Conservation (phyloP, 345 rosid genomes). For the Eucalyptus albens region DNA sequence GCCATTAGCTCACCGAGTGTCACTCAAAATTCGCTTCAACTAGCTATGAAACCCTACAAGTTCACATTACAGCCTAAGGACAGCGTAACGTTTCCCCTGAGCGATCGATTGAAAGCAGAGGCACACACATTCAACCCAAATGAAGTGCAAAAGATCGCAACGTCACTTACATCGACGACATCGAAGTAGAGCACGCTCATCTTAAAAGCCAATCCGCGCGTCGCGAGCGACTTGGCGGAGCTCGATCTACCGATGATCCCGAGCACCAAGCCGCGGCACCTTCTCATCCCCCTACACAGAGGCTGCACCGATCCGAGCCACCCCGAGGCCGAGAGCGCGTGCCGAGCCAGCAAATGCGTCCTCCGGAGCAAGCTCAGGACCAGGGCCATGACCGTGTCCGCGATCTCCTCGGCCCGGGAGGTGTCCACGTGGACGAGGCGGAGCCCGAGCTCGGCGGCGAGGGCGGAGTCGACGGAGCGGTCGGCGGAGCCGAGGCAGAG, state of each 20-base stretch:
- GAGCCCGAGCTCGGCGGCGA: conserved; percentile 88
- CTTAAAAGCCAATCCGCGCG: conserved; percentile 90
- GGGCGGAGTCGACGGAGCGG: conserved; percentile 83
- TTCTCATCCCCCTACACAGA: conserved; percentile 88
- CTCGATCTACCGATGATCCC: conserved; percentile 94
- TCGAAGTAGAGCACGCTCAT: conserved; percentile 96
- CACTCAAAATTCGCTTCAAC: neutral
- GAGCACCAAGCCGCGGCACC: conserved; percentile 91
- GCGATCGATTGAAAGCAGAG: neutral
- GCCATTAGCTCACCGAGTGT: neutral
- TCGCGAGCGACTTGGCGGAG: conserved; percentile 69
- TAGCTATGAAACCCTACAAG: neutral
- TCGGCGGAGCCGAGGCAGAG: conserved; percentile 95
- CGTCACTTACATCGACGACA: conserved; percentile 45
- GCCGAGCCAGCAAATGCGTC: conserved; percentile 84
- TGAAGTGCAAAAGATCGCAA: neutral
- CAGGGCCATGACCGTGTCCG: conserved; percentile 96
- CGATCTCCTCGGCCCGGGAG: conserved; percentile 95
- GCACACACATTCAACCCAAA: neutral
- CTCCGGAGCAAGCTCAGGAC: conserved; percentile 88
- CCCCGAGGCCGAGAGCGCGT: conserved; percentile 79
- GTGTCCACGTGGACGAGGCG: conserved; percentile 86
- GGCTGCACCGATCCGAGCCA: conserved; percentile 98
- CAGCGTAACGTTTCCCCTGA: neutral
- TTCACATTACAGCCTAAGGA: neutral